Base-by-base conservation (phyloP, 495 filamentous ascomycete genomes). In the Aspergillus leporis region DNA sequence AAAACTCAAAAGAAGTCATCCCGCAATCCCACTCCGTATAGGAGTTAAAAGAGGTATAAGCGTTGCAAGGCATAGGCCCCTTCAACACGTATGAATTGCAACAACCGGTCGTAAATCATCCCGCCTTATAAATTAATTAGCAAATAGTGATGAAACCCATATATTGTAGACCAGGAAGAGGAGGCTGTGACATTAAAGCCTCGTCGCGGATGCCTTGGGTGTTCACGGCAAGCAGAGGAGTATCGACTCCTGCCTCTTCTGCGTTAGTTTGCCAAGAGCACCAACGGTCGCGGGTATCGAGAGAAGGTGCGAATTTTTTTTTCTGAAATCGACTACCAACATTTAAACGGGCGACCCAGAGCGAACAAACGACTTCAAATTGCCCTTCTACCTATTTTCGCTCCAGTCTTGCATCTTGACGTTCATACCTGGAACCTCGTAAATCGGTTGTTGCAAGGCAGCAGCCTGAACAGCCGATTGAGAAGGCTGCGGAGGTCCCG, bases 401-500 rank as follows among this genome's bases (percentile, higher is more conserved):
- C 43, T 65, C 70, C 74, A 76, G 51, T 76, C 71, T 49, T 78
- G 74, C 64, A 76, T 68, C 59, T 79, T 78, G 16, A 74, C 70
- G 49, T 74, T 77, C 58, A 67, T 65, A n/a, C 65, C 63, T 8
- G 70, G 69, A 13, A 49, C 34, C 32, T 75, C 75, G 21, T 64
- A 65, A 30, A 72, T 70, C 9, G 74, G 67, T 50, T 77, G 75
- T 49, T 74, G 74, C 40, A 76, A 53, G 28, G 66, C 41, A 16
- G 67, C 72, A 13, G 69, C 64, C 28, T 76, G 73, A 28, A 78
- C 61, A n/a, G 74, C 60, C 8, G 74, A 74, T 14, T 64, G 75
- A 18, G 77, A 76, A 7, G 77, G 77, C 34, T 73, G 70, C 25
- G 85, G 84, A 32, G 86, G 87, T 3, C 85, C 87, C 7, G 88